phyloP scores from a whole-genome alignment of 257 asterid genomes.

The Echites panduratus region DNA sequence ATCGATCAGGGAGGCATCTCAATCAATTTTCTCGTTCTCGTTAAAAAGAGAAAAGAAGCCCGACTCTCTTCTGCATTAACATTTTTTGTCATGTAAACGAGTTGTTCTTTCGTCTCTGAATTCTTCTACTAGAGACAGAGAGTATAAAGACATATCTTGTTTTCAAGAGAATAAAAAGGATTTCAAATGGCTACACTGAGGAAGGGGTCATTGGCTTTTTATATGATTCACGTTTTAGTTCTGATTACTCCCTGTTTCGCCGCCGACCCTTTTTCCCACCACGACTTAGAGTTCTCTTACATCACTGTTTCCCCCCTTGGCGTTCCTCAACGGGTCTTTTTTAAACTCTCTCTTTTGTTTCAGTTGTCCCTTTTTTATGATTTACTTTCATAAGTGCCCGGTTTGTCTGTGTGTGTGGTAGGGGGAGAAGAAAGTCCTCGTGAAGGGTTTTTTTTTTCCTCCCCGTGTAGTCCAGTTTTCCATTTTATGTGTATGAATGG shows the following conservation, averaged over 20 bases:
- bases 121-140: not conserved
- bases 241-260: slow-evolving; percentile 37
- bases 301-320: slow-evolving; percentile 89
- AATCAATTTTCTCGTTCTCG: not conserved
- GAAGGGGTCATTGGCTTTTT: slow-evolving; percentile 11
- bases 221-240: slow-evolving; percentile 30
- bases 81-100: slow-evolving; percentile 5
- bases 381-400: not conserved
- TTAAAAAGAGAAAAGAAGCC: not conserved
- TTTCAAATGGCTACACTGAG: slow-evolving; percentile 18
- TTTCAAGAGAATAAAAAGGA: not conserved
- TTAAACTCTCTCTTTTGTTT: not conserved
- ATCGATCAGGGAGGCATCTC: not conserved
- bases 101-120: not conserved
- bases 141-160: not conserved
- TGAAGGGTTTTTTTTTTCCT: not conserved
- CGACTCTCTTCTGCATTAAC: not conserved
- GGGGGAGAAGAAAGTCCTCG: not conserved
- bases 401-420: not conserved
- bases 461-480: not conserved
- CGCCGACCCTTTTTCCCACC: slow-evolving; percentile 62
- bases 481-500: not conserved
- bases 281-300: slow-evolving; percentile 63
- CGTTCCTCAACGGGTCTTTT: slow-evolving; percentile 79
- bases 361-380: not conserved